Evolutionary conservation across 495 filamentous ascomycete genomes (phyloP).

Genomic region (Trypethelium eluteriae): DNA sequence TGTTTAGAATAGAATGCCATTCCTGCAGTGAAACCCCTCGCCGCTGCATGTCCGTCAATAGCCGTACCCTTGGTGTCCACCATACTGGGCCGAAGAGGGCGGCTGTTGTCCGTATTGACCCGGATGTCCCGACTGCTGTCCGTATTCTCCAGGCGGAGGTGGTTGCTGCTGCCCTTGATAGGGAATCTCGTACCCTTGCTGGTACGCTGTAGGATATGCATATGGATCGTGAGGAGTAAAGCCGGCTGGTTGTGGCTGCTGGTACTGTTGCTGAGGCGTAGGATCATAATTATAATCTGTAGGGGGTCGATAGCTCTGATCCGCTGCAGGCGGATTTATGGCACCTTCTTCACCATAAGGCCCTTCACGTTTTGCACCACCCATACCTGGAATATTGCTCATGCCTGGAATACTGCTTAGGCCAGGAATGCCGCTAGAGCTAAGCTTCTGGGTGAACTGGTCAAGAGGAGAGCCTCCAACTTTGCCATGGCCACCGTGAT

Average conservation of each 20-base stretch:
- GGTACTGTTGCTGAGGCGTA: constrained; percentile 21
- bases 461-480: constrained; percentile 16
- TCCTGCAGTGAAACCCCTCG: background rate
- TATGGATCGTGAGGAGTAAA: constrained; percentile 18
- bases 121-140: constrained; percentile 1
- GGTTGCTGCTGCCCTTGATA: constrained; percentile 19
- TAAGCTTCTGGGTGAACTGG: constrained; percentile 11
- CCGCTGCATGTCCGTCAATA: background rate
- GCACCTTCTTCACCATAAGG: constrained; percentile 7
- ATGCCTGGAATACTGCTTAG: constrained; percentile 2
- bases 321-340: background rate
- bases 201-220: constrained; percentile 33
- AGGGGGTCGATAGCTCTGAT: background rate
- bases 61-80: constrained; percentile 11
- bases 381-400: background rate
- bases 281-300: background rate
- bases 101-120: constrained; percentile 11
- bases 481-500: constrained; percentile 14
- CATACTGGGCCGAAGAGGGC: constrained; percentile 5
- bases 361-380: background rate
- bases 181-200: constrained; percentile 35
- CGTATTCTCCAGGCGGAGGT: constrained; percentile 1
- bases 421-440: constrained; percentile 3
- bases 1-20: background rate
- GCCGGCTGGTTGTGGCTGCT: constrained; percentile 17